Conservation (phyloP, 2,329 filamentous ascomycete species). For the Sporothrix pallida region DNA sequence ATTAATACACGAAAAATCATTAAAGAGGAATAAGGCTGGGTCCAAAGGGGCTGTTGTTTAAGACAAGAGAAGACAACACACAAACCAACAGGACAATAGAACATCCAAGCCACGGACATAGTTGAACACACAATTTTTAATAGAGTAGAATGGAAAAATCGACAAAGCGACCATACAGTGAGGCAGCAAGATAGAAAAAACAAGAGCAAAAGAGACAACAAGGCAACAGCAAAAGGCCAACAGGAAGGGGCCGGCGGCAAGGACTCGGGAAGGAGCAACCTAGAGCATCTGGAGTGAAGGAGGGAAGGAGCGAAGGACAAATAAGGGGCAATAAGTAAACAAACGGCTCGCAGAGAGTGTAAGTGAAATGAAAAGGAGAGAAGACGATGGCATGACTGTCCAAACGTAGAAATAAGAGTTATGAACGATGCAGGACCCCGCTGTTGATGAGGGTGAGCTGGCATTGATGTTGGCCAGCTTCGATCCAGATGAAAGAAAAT, state of each 20-base stretch:
- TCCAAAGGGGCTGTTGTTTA: not conserved
- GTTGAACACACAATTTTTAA: too few species aligned
- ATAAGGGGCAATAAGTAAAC: conserved; percentile 10
- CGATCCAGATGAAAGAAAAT: not conserved
- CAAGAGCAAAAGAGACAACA: not conserved
- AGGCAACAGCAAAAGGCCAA: not conserved
- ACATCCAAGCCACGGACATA: not conserved
- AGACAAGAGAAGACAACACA: conserved; percentile 10
- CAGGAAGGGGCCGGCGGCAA: conserved; percentile 16
- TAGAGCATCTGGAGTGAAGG: not conserved
- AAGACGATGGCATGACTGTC: not conserved
- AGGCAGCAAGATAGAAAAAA: too few species aligned
- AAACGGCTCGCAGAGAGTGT: not conserved
- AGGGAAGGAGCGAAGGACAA: not conserved
- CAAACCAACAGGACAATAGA: not conserved
- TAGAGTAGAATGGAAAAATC: not conserved
- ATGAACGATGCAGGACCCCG: not conserved
- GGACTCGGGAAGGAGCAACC: conserved; percentile 1
- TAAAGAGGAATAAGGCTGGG: not conserved
- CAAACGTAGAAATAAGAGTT: not conserved
- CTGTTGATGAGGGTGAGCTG: not conserved
- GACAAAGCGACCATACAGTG: not conserved
- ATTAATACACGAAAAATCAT: not conserved
- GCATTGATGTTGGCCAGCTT: not conserved
- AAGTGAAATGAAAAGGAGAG: not conserved